Evolutionary conservation across 495 filamentous ascomycete genomes (phyloP), one percentile per base, ranked within the genome.

Genomic region (Jackrogersella multiformis): DNA sequence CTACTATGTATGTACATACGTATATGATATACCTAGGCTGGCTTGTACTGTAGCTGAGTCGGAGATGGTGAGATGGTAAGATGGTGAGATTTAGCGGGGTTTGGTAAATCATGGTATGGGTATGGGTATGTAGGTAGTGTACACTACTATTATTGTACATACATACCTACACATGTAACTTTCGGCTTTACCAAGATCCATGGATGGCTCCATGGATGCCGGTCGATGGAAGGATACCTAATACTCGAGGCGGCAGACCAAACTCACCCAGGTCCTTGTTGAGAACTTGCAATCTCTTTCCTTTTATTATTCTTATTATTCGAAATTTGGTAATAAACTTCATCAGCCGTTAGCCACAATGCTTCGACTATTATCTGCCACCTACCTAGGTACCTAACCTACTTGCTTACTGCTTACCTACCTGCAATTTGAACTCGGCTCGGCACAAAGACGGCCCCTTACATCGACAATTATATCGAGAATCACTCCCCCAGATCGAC

Each of bases 61-160:
- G 24, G 23, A 32, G 42, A 30, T 56, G 15, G 35, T 51, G 42
- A 30, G n/a, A n/a, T n/a, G n/a, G n/a, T n/a, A 16, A 56, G 59
- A 42, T 61, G 56, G 67, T 70, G 61, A 65, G 67, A 70, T 65
- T 60, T 61, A 58, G 67, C 67, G 67, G 67, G 67, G 67, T 61
- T 61, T 65, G 56, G 56, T n/a, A n/a, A n/a, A n/a, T n/a, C n/a
- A n/a, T n/a, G n/a, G n/a, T n/a, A n/a, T n/a, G n/a, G n/a, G n/a
- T n/a, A n/a, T n/a, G n/a, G n/a, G n/a, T n/a, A n/a, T n/a, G n/a
- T n/a, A n/a, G n/a, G n/a, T n/a, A n/a, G n/a, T n/a, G n/a, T n/a
- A n/a, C n/a, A n/a, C n/a, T n/a, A n/a, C n/a, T n/a, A n/a, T n/a
- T n/a, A n/a, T n/a, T n/a, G n/a, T n/a, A n/a, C n/a, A n/a, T n/a